Evolutionary conservation across 345 rosid species (phyloP), one percentile per base, ranked within the genome.

Genomic region (Bruguiera gymnorhiza): DNA sequence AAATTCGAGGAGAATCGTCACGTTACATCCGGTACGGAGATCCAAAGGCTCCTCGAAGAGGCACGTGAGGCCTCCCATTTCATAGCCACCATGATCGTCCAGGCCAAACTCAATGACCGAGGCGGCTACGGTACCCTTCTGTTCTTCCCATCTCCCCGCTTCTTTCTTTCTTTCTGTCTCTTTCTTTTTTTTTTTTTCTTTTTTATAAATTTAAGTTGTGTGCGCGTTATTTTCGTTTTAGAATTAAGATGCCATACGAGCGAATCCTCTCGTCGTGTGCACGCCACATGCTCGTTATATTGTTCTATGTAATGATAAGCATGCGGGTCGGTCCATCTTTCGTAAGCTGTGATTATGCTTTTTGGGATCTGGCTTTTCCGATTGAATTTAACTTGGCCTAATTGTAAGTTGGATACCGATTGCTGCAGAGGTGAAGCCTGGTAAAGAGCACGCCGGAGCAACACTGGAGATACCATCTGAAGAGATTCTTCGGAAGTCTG

Each of bases 61-160:
- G 98, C 98, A 24, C 89, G 87, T n/a, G 94, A 92, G 51, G 96
- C 98, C 29, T 78, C 90, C 27, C 70, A 81, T 23, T 92, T 87
- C 84, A 79, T 95, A 56, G 81, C 99, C 75, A 90, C 91, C 81
- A 86, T 85, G 94, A 95, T 95, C 73, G 91, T 92, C 21, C 98
- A 92, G 76, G 99, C 99, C 32, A 90, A 88, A 72, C 92, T 90
- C 76, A 92, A 87, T 65, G 87, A 91, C 3, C 92, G 89, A 8
- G 98, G 97, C 71, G 92, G 89, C 68, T 90, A 85, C 67, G 98
- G 98, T 95, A 82, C 20, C 31, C 4, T 8, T 3, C 21, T 4
- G 10, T n/a, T 1, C 52, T 0, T 37, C 19, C 8, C 24, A 6
- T 56, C 60, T 3, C 8, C 50, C 19, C 26, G n/a, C 4, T 29